phyloP scores from a whole-genome alignment of 176 grass and related monocot species.

The Thinopyrum elongatum region DNA sequence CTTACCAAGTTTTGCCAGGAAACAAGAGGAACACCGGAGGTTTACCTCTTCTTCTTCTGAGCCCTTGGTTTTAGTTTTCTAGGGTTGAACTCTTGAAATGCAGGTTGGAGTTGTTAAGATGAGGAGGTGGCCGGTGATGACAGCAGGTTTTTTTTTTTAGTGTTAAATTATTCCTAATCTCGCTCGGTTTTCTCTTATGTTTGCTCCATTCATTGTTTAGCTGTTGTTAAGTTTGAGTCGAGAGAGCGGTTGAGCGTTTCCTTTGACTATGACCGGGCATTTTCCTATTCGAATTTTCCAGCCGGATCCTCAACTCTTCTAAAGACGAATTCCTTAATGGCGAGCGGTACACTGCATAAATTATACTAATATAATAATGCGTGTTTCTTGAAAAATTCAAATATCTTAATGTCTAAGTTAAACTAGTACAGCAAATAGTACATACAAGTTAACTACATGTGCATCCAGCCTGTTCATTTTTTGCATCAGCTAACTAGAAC shows the following conservation, averaged over 20 bases:
- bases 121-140: constrained; percentile 28
- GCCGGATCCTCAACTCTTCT: constrained; percentile 4
- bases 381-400: not conserved
- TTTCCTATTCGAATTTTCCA: constrained; percentile 13
- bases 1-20: constrained; percentile 18
- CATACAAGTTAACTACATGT: too few relatives aligned
- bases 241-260: constrained; percentile 42
- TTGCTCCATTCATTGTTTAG: not conserved
- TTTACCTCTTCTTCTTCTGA: not conserved
- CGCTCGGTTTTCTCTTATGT: not conserved
- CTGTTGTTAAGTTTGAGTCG: too few relatives aligned
- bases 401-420: not conserved
- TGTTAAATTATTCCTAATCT: constrained; percentile 4
- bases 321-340: not conserved
- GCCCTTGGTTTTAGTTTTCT: not conserved
- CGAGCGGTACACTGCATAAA: not conserved
- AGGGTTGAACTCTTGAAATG: not conserved
- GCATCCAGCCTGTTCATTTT: too few relatives aligned
- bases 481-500: too few relatives aligned
- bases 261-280: constrained; percentile 26
- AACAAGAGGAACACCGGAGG: not conserved
- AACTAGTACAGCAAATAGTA: not conserved
- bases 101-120: constrained; percentile 37
- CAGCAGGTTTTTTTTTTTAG: constrained; percentile 15
- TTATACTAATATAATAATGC: not conserved